Evolutionary conservation across 202 grass and related monocot genomes (phyloP), one percentile per base, ranked within the genome.

Genomic region (Brachypodium distachyon): DNA sequence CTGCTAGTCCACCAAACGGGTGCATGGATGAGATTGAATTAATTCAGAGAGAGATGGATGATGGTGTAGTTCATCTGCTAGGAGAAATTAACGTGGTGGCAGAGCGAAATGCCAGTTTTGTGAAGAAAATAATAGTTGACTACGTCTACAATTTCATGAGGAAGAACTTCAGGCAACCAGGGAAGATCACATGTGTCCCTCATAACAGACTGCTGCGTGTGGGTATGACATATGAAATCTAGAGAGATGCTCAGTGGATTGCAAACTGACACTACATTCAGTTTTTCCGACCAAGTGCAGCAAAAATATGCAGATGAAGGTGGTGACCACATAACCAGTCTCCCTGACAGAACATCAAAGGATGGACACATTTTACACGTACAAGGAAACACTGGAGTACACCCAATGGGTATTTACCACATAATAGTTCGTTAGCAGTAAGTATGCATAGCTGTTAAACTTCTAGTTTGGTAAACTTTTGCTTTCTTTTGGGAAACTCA

Each of bases 141-240:
- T 89, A 86, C 2, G 56, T 69, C 27, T 93, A 93, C 58, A 84
- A 64, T 50, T 90, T 90, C 69, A 66, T 90, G 27, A 93, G 90
- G 74, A 93, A 74, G 77, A 93, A 93, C 70, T 90, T 90, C 69
- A 90, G 84, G 69, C 87, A 85, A 47, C 84, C 83, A 70, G 87
- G 85, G 39, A 93, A 80, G 73, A 83, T 84, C 59, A 84, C 66
- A 12, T 79, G 72, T 56, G 66, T 93, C 16, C 90, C 90, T 13
- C 81, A 84, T 43, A 84, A 87, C 74, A 90, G 85, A 42, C 48
- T 93, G 33, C 18, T 93, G 43, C 79, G 84, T 25, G 84, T 93
- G 49, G 87, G 90, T 59, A 90, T 90, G 87, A 93, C 81, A 64
- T 87, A 93, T 2, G 90, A 93, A 53, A 85, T 85, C 34, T 93